Evolutionary conservation across 208 protist species (phyloP), one percentile per base, ranked within the genome.

Genomic region (Leishmania turanica): DNA sequence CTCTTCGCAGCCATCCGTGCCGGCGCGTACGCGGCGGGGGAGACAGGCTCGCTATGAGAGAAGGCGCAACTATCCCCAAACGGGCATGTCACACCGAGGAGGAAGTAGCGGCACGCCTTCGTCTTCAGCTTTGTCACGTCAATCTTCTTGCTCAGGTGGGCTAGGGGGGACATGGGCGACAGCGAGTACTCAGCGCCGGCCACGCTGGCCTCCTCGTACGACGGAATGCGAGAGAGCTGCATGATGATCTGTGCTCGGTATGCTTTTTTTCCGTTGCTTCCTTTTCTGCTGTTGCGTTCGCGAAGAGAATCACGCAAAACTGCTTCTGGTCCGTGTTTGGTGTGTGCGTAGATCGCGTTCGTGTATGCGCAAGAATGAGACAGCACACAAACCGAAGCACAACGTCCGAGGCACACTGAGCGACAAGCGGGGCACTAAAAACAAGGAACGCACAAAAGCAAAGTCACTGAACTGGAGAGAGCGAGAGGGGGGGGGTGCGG

Each of bases 51-150:
- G 45, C 90, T 93, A 85, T 98, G 95, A 9, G 93, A 95, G 78
- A 98, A 98, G 77, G 93, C 95, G 80, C 95, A 98, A 74, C 84
- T 86, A 42, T 95, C 89, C 31, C 91, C 93, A 75, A 96, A 98
- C 5, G 91, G 90, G 87, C 95, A 98, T 45, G 79, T 77, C 17
- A 89, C 34, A 37, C 93, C 91, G 64, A 89, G 80, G 21, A 88
- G 51, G 80, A 87, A 98, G 90, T 97, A 93, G 87, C 93, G 91
- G 90, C 95, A 98, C 85, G 92, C 80, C 83, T 95, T 96, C 40
- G 94, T 97, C 83, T 95, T 94, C 82, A 90, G 94, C 88, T 98
- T 98, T 79, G 81, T 88, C 82, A 88, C 87, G 81, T 97, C 95
- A 27, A 97, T 95, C 78, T 91, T 85, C 81, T 90, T 84, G 69